Evolutionary conservation across 2,329 filamentous ascomycete genomes (phyloP), one percentile per base, ranked within the genome.

Genomic region (Diaporthe australafricana): DNA sequence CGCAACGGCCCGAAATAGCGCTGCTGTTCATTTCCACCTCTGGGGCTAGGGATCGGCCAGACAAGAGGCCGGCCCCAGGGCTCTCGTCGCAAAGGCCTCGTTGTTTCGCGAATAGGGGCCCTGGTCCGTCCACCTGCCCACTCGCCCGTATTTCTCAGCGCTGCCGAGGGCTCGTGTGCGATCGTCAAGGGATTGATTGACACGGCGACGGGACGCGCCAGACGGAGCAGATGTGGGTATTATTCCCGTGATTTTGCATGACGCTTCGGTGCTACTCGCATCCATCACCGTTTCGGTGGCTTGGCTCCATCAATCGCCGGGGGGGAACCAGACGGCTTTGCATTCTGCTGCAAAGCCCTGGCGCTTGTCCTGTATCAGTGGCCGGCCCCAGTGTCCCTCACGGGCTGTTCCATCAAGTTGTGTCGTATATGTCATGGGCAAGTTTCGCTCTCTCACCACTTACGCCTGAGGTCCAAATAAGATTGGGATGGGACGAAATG

Each of bases 1-100:
- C 55, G 42, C 60, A 65, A 65, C 60, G 60, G 60, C 60, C 60
- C 60, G 60, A 65, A 65, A 48, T 65, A 38, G 27, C 60, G 45
- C 60, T 50, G 42, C 32, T 47, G 42, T 22, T 38, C 27, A 35
- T 48, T 48, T 42, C 57, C 45, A 5, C 8, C 17, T 27, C 42
- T 16, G 14, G 25, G 40, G 40, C 2, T n/a, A 30, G 27, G 9
- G 27, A 30, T 47, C 27, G 11, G 20, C 20, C 38, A 40, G 38
- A 14, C 8, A 40, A 11, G 38, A 40, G n/a, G n/a, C 32, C 32
- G 32, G 14, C 11, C 35, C 35, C 35, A 27, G n/a, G 17, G 42
- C 12, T 27, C 42, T 63, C 57, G 57, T 25, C 38, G 40, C 56
- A 62, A n/a, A 62, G 17, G 56, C 25, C 25, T 27, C 40, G 40